phyloP scores from a whole-genome alignment of 176 grass and related monocot genomes.

The Sorghum bicolor region DNA sequence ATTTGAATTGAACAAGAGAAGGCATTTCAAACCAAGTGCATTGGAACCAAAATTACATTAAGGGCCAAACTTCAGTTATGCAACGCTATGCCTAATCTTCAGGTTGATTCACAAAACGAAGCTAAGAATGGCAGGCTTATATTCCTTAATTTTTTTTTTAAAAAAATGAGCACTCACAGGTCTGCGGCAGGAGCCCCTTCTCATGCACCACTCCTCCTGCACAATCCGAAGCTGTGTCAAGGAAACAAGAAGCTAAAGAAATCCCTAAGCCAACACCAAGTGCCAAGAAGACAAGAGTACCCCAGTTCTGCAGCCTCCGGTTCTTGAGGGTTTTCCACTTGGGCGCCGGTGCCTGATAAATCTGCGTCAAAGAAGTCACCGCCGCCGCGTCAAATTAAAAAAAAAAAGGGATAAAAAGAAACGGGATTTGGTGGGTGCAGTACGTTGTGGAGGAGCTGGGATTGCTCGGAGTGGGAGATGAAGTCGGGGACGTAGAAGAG shows the following conservation, averaged over 20 bases:
- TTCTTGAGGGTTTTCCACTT: conserved; percentile 92
- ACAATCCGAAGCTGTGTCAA: conserved; percentile 2
- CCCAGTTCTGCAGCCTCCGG: conserved; percentile 92
- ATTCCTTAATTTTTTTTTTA: no score
- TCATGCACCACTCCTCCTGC: conserved; percentile 87
- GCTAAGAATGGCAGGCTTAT: not conserved
- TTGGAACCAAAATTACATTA: not conserved
- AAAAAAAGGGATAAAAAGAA: not conserved
- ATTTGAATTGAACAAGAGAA: not conserved
- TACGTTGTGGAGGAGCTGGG: conserved; percentile 77
- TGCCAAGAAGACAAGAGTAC: conserved; percentile 17
- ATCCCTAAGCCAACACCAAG: not conserved
- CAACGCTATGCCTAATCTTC: not conserved
- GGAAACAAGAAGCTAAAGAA: not conserved
- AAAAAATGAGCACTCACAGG: conserved; percentile 49
- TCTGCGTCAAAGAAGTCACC: conserved; percentile 25
- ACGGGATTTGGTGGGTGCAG: not conserved
- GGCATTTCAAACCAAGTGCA: not conserved
- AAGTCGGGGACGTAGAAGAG: conserved; percentile 72
- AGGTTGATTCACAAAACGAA: not conserved
- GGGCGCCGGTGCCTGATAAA: conserved; percentile 61
- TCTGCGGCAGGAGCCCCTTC: conserved; percentile 83
- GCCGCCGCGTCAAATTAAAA: not conserved
- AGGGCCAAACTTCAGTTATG: not conserved
- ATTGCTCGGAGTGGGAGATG: conserved; percentile 65